Conservation (phyloP, 1,284 basidiomycete genomes). For the Fomes fomentarius region DNA sequence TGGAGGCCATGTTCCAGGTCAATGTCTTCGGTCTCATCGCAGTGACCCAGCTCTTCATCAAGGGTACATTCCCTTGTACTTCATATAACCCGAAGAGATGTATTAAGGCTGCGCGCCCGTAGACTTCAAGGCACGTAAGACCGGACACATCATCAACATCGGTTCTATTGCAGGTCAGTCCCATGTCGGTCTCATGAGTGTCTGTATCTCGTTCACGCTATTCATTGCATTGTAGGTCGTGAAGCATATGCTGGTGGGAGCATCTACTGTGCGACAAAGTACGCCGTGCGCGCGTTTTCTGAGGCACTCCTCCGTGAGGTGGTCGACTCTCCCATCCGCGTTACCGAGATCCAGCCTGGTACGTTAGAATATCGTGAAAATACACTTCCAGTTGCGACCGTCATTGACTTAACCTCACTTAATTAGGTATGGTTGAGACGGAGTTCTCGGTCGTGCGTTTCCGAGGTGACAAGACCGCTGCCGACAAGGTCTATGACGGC, state of each 20-base stretch:
- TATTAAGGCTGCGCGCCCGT: not conserved
- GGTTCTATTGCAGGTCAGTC: constrained; percentile 84
- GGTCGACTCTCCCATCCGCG: constrained; percentile 90
- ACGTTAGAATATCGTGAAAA: constrained; percentile 21
- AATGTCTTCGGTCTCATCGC: constrained; percentile 92
- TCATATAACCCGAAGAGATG: not conserved
- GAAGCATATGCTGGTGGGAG: constrained; percentile 91
- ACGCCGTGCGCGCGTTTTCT: constrained; percentile 90
- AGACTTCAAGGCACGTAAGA: constrained; percentile 89
- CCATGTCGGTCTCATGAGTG: not conserved
- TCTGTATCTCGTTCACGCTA: not conserved
- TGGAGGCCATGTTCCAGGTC: constrained; percentile 90
- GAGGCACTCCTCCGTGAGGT: constrained; percentile 84
- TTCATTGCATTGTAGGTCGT: constrained; percentile 55
- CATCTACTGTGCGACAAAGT: constrained; percentile 85
- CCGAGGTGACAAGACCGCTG: constrained; percentile 80
- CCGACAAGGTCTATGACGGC: constrained; percentile 90
- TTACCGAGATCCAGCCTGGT: constrained; percentile 92
- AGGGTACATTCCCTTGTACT: constrained; percentile 45
- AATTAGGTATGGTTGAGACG: constrained; percentile 84
- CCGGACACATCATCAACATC: constrained; percentile 95
- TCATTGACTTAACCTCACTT: not conserved
- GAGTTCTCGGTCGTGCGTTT: constrained; percentile 91
- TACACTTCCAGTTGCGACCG: not conserved
- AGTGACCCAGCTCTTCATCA: constrained; percentile 79